A percentile compares a stretch with the other conserved stretches of the same genome.
Conservation (phyloP, 2,329 filamentous ascomycete species). For the Exophiala xenobiotica region DNA sequence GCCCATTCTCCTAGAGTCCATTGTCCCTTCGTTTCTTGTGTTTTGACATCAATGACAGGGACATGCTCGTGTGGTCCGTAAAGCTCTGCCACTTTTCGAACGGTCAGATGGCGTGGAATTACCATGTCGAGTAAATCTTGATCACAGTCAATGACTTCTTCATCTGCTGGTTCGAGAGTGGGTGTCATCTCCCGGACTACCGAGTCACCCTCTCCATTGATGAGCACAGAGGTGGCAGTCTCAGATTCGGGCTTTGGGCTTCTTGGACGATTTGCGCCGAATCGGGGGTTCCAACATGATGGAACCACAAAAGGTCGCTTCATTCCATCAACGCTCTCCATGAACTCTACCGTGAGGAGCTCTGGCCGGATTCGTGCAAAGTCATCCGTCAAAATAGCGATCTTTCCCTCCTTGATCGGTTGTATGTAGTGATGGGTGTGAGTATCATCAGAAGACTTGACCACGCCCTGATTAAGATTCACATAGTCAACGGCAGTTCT, state of each 20-base stretch:
- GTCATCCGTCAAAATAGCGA: conserved; percentile 59
- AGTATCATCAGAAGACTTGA: conserved; percentile 64
- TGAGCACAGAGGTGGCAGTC: background rate
- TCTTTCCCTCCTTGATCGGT: conserved; percentile 64
- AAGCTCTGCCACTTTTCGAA: conserved; percentile 62
- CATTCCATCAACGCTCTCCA: conserved; percentile 63
- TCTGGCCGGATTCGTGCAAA: conserved; percentile 66
- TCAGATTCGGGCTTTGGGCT: background rate
- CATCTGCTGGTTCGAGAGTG: conserved; percentile 17
- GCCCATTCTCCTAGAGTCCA: conserved; percentile 68
- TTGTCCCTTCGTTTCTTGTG: conserved; percentile 63
- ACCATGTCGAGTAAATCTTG: conserved; percentile 69
- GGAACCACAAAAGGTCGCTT: conserved; percentile 67
- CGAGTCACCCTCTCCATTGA: conserved; percentile 9
- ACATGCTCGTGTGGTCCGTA: conserved; percentile 60
- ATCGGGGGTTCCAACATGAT: conserved; percentile 58
- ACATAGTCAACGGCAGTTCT: conserved; percentile 68
- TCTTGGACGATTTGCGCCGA: conserved; percentile 23
- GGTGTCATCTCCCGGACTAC: background rate
- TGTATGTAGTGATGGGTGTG: conserved; percentile 68
- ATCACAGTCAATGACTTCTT: conserved; percentile 56
- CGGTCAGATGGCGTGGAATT: conserved; percentile 63
- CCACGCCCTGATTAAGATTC: conserved; percentile 63
- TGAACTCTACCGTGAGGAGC: conserved; percentile 61
- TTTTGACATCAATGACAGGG: conserved; percentile 69